Conservation (phyloP, 2,329 filamentous ascomycete species). For the Zymoseptoria crescenta region DNA sequence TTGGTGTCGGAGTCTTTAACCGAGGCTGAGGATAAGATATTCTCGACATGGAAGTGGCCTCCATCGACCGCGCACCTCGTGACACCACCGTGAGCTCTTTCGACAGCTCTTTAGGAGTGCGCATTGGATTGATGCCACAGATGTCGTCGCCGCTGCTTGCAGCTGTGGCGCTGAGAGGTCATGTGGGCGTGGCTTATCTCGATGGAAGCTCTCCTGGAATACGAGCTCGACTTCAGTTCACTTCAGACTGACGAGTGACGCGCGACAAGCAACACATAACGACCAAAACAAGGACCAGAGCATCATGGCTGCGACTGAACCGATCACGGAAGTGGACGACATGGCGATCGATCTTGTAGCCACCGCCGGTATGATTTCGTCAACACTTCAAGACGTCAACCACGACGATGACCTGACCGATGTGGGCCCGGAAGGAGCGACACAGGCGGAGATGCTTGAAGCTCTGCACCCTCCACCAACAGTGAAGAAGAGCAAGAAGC, state of each 20-base stretch:
- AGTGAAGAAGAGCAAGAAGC: neutral
- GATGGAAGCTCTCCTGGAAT: neutral
- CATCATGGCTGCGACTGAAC: neutral
- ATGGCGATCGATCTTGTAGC: neutral
- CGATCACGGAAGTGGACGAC: neutral
- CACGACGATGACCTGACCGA: neutral
- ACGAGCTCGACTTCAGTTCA: neutral
- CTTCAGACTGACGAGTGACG: neutral
- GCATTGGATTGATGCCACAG: neutral
- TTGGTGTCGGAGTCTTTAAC: slow-evolving; percentile 35
- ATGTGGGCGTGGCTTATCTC: neutral
- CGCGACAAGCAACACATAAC: neutral
- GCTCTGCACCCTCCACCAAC: neutral
- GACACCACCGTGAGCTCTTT: neutral
- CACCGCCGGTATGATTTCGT: neutral
- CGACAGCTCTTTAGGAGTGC: no score
- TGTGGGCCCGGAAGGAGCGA: neutral
- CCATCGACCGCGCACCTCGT: neutral
- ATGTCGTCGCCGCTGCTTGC: neutral
- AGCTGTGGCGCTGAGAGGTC: neutral
- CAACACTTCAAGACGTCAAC: neutral
- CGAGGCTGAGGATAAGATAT: neutral
- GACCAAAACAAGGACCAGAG: neutral
- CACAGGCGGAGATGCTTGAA: neutral
- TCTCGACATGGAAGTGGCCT: neutral